Evolutionary conservation across 1,284 basidiomycete genomes (phyloP), one percentile per base, ranked within the genome.

Genomic region (Ceratobasidium sp.): DNA sequence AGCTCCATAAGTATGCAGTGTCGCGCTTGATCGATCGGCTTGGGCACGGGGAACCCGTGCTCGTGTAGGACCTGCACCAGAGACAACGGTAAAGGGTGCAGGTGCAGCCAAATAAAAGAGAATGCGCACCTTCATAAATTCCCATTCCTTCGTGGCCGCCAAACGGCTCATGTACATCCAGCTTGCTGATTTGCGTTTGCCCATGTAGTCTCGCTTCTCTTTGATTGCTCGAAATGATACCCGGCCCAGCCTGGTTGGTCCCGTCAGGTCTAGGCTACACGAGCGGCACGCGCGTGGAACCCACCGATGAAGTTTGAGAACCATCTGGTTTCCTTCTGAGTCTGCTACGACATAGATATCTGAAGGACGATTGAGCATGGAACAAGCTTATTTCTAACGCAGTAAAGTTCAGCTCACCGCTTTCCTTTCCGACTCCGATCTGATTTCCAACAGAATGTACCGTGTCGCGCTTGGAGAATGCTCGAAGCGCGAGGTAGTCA

Each of bases 81-180:
- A 39, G 31, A 51, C 31, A 11, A 34, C n/a, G 54, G 37, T 34
- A 39, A 14, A 4, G 27, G 16, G 16, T 48, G 9, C 22, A 59
- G 16, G 9, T n/a, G 34, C 58, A 48, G 14, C 27, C 31, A 39
- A 59, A 29, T 19, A 43, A 62, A 72, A 29, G 51, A 53, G 24
- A 37, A 29, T 22, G 80, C 79, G 43, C 53, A 94, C 95, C 87
- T 98, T 98, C 95, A 99, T 98, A 82, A 98, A 99, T 0, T 95
- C 94, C 86, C 91, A 99, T 82, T 99, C 97, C 81, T 98, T 98
- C 83, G 97, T 92, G 5, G 97, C 97, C 11, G 96, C 92, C 59
- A 99, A 84, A 34, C 97, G 89, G 69, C 95, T 97, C 94, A 99
- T 96, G 84, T 98, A 99, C 96, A 99, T 98, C 97, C 97, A 99